Percentiles rank a stretch among this genome's conserved stretches.
Conservation (phyloP, 306 rosid genomes). For the Abrus pulchellus region DNA sequence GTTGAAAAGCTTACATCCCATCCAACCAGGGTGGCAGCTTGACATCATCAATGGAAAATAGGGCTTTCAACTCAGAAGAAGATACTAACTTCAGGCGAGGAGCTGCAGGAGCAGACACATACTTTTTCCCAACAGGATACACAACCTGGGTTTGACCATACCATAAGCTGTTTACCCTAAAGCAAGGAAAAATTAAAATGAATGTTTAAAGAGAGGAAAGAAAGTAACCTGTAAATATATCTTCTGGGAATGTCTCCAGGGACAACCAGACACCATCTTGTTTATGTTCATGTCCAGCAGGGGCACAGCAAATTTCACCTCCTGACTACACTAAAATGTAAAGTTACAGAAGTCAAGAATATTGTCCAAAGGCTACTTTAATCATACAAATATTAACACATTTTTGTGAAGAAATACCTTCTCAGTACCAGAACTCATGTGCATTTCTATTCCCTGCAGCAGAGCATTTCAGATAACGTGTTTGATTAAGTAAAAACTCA, state of each 20-base stretch:
- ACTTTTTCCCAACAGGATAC: conserved; percentile 88
- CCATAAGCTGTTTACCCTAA: conserved; percentile 33
- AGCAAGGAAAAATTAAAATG: conserved; percentile 30
- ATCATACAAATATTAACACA: conserved; percentile 38
- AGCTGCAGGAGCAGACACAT: conserved; percentile 73
- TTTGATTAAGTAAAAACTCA: conserved; percentile 15
- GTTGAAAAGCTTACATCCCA: conserved; percentile 77
- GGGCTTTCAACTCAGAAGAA: conserved; percentile 76
- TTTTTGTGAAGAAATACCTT: conserved; percentile 71
- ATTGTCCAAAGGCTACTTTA: conserved; percentile 57
- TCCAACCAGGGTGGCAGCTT: conserved; percentile 90
- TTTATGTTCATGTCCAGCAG: conserved; percentile 85
- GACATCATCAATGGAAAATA: conserved; percentile 85
- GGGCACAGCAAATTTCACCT: conserved; percentile 95
- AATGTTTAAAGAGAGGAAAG: conserved; percentile 23
- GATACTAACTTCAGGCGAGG: conserved; percentile 86
- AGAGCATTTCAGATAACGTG: conserved; percentile 32
- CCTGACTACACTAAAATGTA: conserved; percentile 87
- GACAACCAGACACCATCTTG: conserved; percentile 84
- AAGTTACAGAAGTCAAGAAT: conserved; percentile 64
- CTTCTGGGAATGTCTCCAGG: conserved; percentile 86
- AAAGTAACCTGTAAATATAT: conserved; percentile 85
- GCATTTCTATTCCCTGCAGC: conserved; percentile 96
- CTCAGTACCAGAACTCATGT: conserved; percentile 66
- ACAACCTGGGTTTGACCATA: conserved; percentile 59